Base-by-base conservation (phyloP, 2,329 filamentous ascomycete genomes). In the Monilinia laxa region DNA sequence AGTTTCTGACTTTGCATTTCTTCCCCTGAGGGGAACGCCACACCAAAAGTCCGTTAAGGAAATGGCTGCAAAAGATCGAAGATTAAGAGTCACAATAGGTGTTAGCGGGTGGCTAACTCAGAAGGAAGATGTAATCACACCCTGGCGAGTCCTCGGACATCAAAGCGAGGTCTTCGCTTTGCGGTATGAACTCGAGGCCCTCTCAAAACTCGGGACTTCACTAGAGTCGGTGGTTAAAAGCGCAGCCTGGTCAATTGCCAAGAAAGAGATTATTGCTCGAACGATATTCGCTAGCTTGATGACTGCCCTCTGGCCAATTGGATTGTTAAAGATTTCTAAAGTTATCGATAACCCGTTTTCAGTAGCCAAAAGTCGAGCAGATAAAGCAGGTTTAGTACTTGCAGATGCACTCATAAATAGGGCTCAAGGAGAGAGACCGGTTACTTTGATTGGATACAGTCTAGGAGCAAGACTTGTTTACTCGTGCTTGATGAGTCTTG, bases 1-100 rank as follows among this genome's bases (percentile, higher is more conserved):
- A 70, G 89, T 98, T 20, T 87, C 92, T 73, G 93, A 98, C 75
- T 96, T 97, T 77, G 92, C 87, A 0, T 91, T 98, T 73, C 79
- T 97, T 14, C 91, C 92, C 0, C 81, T 96, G 20, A 85, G 87
- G 63, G 84, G 84, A 18, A 75, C 79, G 18, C 76, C 75, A 55
- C 73, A 77, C 49, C 68, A 78, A 67, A 78, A 83, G 68, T 75
- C 87, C 69, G 53, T 67, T 14, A 64, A 58, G 42, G 65, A 67
- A 20, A 35, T 67, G 25, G 76, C 82, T 65, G 76, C 87, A 5
- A 81, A 86, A 40, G 82, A 88, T 70, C 86, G 90, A 68, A 84
- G 90, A 52, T 81, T 98, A 63, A 87, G 93, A 40, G 85, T 97
- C n/a, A 90, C 90, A 0, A 88, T 98, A 70, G 90, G 89, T 28